Base-by-base conservation (phyloP, 805 yeast species). In the Cyberlindnera nakhonratchasimensis region DNA sequence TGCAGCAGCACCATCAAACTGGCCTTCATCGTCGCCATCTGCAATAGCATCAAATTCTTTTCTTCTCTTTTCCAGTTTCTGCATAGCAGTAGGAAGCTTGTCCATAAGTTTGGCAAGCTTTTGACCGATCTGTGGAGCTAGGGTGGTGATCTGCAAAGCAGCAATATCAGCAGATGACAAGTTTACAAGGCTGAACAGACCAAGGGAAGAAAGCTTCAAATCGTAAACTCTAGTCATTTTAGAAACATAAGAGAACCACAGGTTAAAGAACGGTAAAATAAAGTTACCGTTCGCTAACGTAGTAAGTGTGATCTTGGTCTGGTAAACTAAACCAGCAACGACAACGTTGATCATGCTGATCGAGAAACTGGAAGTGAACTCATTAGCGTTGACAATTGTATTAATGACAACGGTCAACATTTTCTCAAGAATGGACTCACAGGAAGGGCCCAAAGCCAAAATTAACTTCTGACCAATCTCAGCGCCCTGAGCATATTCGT, bases 211-310 rank as follows among this genome's bases (percentile, higher is more conserved):
- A 32, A 91, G 63, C 62, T 89, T 90, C 60, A 87, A 70, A 63
- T 91, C 98, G 55, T 75, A 86, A 2, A 87, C 95, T 46, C 95
- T 69, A 18, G 72, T 72, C 52, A 83, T 71, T 21, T 67, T 64
- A 5, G 80, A 74, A 29, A 79, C 65, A 9, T 71, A 53, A 17
- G 72, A 67, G 54, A 84, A 72, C 95, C 95, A 87, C 37, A 68
- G 53, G 19, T 66, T 64, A 54, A 90, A 76, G 53, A 86, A 77
- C 12, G 64, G 53, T 26, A 72, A 70, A 5, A 79, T 58, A 35
- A 70, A 67, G 14, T 70, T 63, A 13, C 61, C 56, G 37, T 71
- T 68, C 45, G 70, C 69, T 46, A 90, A 64, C 6, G 71, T 57
- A 14, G 64, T 59, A 42, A 90, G 56, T 0, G 91, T 72, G 10